These are phyloP conservation scores for Fonsecaea multimorphosa DNA, from an alignment of 2,329 filamentous ascomycete species.

Conservation along the genomic window DNA sequence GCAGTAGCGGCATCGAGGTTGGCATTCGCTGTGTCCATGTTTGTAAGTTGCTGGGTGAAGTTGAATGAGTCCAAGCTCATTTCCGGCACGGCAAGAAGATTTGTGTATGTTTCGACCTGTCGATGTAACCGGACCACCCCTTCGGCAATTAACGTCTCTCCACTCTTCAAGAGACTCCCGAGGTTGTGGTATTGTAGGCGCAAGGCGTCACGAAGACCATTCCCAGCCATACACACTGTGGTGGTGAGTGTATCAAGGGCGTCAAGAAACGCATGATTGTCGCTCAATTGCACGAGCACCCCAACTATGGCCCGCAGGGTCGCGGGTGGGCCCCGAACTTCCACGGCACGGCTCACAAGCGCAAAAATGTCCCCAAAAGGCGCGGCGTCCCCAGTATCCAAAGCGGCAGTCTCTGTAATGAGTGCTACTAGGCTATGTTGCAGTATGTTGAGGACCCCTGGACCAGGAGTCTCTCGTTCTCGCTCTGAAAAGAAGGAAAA, in stretches of 20 bases:
- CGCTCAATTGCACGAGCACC: conserved; percentile 51
- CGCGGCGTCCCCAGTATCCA: conserved; percentile 46
- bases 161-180: conserved; percentile 49
- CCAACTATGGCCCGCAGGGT: conserved; percentile 50
- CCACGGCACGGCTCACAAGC: conserved; percentile 42
- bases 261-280: conserved; percentile 49
- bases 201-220: conserved; percentile 51
- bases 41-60: conserved; percentile 45
- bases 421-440: conserved; percentile 25
- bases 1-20: conserved; percentile 43
- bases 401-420: conserved; percentile 14
- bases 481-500: conserved; percentile 25
- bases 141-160: conserved; percentile 52
- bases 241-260: conserved; percentile 53
- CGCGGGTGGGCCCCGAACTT: conserved; percentile 49
- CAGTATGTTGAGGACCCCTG: conserved; percentile 15
- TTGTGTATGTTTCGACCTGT: conserved; percentile 51
- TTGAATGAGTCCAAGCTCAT: conserved; percentile 31
- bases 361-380: conserved; percentile 60
- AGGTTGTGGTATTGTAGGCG: conserved; percentile 48
- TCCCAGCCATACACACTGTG: conserved; percentile 50
- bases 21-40: conserved; percentile 53
- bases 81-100: conserved; percentile 37
- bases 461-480: conserved; percentile 5
- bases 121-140: conserved; percentile 54